A percentile compares a stretch with the other conserved stretches of the same genome.
Evolutionary conservation across 805 yeast genomes (phyloP).

Genomic region (Zygoascus tannicola): DNA sequence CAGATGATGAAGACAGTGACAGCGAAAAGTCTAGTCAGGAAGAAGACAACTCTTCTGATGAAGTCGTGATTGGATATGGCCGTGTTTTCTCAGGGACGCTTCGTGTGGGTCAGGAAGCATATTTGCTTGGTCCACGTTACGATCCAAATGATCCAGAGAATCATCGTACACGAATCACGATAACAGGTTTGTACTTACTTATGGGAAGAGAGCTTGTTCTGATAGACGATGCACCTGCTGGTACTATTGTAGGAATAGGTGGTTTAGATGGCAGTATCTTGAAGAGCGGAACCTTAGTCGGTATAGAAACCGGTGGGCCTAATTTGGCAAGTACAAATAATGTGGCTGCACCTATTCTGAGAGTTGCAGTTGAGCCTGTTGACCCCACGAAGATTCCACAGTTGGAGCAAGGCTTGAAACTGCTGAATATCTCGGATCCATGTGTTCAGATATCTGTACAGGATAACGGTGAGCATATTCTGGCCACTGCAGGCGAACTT

Average conservation of each 20-base stretch:
- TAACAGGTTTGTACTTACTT: constrained; percentile 64
- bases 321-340: constrained; percentile 67
- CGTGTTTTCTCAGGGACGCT: constrained; percentile 83
- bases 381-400: constrained; percentile 72
- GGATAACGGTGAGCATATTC: constrained; percentile 86
- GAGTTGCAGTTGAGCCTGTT: constrained; percentile 92
- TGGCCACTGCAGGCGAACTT: constrained; percentile 93
- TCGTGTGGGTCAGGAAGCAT: constrained; percentile 60
- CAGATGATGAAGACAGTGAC: constrained; percentile 30
- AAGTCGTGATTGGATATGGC: constrained; percentile 77
- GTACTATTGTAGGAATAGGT: constrained; percentile 88
- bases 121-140: constrained; percentile 80
- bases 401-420: constrained; percentile 66
- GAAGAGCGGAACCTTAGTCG: constrained; percentile 77
- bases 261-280: constrained; percentile 77
- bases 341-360: constrained; percentile 81
- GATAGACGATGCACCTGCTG: constrained; percentile 78
- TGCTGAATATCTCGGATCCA: constrained; percentile 85
- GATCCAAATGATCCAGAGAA: constrained; percentile 55
- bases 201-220: constrained; percentile 90
- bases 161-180: constrained; percentile 45
- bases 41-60: constrained; percentile 41
- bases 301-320: constrained; percentile 50
- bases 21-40: constrained; percentile 35
- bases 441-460: constrained; percentile 81